A percentile compares a stretch with the other conserved stretches of the same genome.
phyloP scores from a whole-genome alignment of 2,329 filamentous ascomycete species.

The Neofusicoccum cordaticola region DNA sequence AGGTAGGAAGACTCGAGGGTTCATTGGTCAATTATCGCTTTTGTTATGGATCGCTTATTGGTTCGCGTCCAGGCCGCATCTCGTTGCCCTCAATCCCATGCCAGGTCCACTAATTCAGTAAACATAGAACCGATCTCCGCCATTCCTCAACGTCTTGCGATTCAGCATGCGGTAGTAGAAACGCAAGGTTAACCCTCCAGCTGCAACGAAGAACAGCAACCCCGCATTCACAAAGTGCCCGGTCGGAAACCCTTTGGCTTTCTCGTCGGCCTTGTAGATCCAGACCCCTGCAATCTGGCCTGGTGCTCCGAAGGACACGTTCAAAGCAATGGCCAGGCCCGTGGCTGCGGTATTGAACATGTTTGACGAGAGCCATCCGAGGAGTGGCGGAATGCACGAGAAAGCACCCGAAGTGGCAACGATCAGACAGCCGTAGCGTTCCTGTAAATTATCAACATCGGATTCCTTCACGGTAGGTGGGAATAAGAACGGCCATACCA shows the following conservation, averaged over 20 bases:
- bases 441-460: neutral
- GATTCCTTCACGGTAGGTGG: neutral
- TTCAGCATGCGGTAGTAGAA: constrained; percentile 56
- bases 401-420: constrained; percentile 66
- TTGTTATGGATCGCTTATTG: neutral
- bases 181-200: constrained; percentile 54
- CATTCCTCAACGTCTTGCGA: constrained; percentile 19
- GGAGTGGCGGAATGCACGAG: constrained; percentile 65
- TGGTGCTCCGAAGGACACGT: constrained; percentile 65
- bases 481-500: constrained; percentile 27
- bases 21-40: neutral
- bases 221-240: constrained; percentile 67
- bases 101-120: constrained; percentile 8
- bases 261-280: constrained; percentile 68
- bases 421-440: constrained; percentile 68
- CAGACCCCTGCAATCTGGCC: constrained; percentile 72
- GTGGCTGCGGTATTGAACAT: constrained; percentile 63
- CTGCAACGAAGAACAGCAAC: constrained; percentile 57
- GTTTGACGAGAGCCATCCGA: constrained; percentile 70
- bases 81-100: neutral
- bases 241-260: constrained; percentile 61
- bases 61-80: neutral
- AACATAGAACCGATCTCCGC: constrained; percentile 12
- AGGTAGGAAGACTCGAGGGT: neutral
- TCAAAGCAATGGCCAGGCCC: constrained; percentile 68